Base-by-base conservation (phyloP, 192 early-diverging fungal genomes). In the Umbelopsis vinacea region DNA sequence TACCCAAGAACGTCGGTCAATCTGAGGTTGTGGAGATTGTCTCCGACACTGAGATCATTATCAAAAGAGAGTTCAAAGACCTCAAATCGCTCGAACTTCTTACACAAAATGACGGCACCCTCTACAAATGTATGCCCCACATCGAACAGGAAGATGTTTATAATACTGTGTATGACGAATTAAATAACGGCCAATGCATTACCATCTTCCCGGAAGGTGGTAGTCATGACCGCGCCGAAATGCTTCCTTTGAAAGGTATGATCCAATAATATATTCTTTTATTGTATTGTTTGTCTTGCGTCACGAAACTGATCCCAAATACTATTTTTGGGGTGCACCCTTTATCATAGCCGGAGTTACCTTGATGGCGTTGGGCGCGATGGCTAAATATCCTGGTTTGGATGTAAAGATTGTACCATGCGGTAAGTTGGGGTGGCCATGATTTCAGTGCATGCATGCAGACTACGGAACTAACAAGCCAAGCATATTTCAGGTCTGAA, bases 151-250 rank as follows among this genome's bases (percentile, higher is more conserved):
- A 85, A 45, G 84, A 88, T 0, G 95, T 98, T 79, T 98, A 95
- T 78, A 81, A 85, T n/a, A 80, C 85, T 12, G 98, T 99, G 15
- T 90, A 92, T 71, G 83, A 90, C 17, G 87, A 91, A 10, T 76
- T 99, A 37, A 87, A 92, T 71, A 79, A 80, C 40, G 90, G 82
- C 33, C 76, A 81, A 57, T 95, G 94, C 75, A 90, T 99, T 8
- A 95, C 95, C 17, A 99, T 99, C 70, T 99, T 99, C 82, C 98
- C 98, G 7, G 98, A 98, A 71, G 97, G 98, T 50, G 98, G 98
- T 15, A 93, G 92, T 75, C 98, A 99, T 83, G 98, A 99, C 81
- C 93, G 96, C 66, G 87, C 94, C 6, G 92, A 97, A 73, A 92
- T 99, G 87, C 80, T 99, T 66, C 98, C 98, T 33, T 82, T 99